Percentiles rank a stretch among this genome's conserved stretches.
Evolutionary conservation across 768 basidiomycete genomes (phyloP).

Genomic region (Suillus luteus): DNA sequence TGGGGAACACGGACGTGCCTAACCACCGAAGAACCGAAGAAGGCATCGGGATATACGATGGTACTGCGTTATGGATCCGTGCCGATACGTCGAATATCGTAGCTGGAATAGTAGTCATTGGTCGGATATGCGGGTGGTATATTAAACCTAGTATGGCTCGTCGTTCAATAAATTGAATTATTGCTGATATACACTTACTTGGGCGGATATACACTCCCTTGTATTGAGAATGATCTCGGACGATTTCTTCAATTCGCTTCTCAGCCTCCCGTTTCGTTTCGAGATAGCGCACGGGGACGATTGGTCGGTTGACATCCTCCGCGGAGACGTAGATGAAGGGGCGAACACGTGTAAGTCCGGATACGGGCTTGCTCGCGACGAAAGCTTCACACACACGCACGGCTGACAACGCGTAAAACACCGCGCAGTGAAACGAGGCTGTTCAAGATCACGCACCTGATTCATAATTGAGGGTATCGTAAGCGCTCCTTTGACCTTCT

Average conservation of each 20-base stretch:
- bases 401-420: conserved; percentile 42
- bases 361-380: conserved; percentile 45
- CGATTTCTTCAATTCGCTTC: conserved; percentile 57
- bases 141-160: conserved; percentile 67
- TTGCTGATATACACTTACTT: conserved; percentile 54
- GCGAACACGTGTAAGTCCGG: conserved; percentile 37
- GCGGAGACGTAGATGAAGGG: conserved; percentile 97
- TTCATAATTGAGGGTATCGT: conserved; percentile 87
- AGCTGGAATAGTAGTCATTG: conserved; percentile 85
- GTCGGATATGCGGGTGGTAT: conserved; percentile 93
- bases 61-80: conserved; percentile 61
- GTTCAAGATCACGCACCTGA: conserved; percentile 62
- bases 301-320: conserved; percentile 80
- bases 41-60: conserved; percentile 62
- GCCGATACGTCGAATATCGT: conserved; percentile 82
- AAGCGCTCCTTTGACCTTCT: conserved; percentile 47
- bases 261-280: conserved; percentile 95
- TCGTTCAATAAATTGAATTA: background rate
- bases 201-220: conserved; percentile 86
- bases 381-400: conserved; percentile 80
- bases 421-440: conserved; percentile 14
- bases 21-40: conserved; percentile 60
- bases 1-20: conserved; percentile 32
- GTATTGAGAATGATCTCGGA: conserved; percentile 45
- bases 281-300: conserved; percentile 86